Evolutionary conservation across 1,139 yeast species (phyloP).

Genomic region (Pneumocystis jirovecii): DNA sequence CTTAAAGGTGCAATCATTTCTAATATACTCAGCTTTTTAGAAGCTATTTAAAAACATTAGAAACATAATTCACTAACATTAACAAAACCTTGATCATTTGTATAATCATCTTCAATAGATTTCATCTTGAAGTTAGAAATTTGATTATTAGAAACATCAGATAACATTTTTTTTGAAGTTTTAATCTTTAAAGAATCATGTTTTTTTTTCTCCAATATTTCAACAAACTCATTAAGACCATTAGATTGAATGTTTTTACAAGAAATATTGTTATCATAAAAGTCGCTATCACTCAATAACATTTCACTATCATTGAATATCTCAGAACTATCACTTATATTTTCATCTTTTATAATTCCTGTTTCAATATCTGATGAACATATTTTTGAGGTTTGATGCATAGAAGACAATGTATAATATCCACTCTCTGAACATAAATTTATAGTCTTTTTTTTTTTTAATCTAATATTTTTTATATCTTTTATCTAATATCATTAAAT

Average conservation of each 20-base stretch:
- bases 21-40: conserved; percentile 42
- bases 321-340: not conserved
- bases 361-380: not conserved
- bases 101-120: not conserved
- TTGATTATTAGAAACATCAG: conserved; percentile 32
- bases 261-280: not conserved
- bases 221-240: conserved; percentile 18
- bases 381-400: not conserved
- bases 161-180: conserved; percentile 18
- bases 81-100: not conserved
- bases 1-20: conserved; percentile 63
- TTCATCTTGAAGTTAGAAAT: not conserved
- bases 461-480: not conserved
- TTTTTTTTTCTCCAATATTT: conserved; percentile 19
- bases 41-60: conserved; percentile 3
- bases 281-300: not conserved
- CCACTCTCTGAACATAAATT: not conserved
- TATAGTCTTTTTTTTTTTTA: not conserved
- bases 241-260: not conserved
- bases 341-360: not conserved
- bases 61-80: conserved; percentile 23
- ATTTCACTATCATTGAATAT: not conserved
- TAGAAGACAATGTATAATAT: not conserved
- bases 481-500: not conserved
- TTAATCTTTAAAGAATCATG: conserved; percentile 21